Base-by-base conservation (phyloP, 306 rosid species). In the Abrus pulchellus region DNA sequence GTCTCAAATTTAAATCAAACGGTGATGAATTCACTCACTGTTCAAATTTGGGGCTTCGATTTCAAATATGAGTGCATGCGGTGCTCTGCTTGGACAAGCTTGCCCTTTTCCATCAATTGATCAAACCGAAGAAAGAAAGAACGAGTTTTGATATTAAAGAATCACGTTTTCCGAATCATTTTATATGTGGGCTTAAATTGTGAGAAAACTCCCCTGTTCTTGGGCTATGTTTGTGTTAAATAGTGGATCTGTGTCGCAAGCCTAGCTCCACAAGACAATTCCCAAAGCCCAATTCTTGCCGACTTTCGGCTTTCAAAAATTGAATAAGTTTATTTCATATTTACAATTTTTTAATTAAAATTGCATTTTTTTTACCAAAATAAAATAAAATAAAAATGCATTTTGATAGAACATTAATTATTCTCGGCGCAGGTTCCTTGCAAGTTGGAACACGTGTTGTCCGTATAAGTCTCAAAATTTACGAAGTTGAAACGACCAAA, bases 41-140 rank as follows among this genome's bases (percentile, higher is more conserved):
- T 13, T 75, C 47, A 60, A 13, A 60, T 5, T 78, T 56, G 59
- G 43, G 57, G 48, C 20, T 78, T 66, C 82, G 48, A 48, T n/a
- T 66, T 54, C 75, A 4, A 4, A 38, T 10, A 3, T 9, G 60
- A 50, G 73, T 9, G 36, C 9, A 41, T 7, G 68, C 5, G 68
- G 9, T 3, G 32, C 71, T 44, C 48, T 44, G 48, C 48, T 44
- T 44, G 7, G 0, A 47, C 68, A 55, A 27, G 54, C 66, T 72
- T 57, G 7, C 52, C 52, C 38, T 10, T 9, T 36, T 36, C 40
- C 1, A 45, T 74, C 60, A 34, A 44, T 29, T 44, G 59, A 47
- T 5, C 30, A 27, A 27, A 36, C 13, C 4, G 6, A 3, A 29
- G 5, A 30, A 6, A 5, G 13, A 0, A 5, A 20, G 65, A 55